Percentiles rank a stretch among this genome's conserved stretches.
Evolutionary conservation across 306 rosid species (phyloP).

Genomic region (Lablab purpureus): DNA sequence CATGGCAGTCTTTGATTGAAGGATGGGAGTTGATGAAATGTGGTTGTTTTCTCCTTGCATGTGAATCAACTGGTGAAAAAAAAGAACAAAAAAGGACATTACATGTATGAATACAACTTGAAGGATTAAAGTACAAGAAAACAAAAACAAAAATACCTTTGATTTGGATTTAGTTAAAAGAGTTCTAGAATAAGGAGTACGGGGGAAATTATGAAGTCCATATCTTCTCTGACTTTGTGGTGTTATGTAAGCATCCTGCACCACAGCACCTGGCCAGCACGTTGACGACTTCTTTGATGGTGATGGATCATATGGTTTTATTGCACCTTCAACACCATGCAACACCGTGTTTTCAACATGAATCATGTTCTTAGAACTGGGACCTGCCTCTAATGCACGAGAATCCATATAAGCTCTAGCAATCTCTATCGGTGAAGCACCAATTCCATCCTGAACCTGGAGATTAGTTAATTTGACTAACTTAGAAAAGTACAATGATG

Average conservation of each 20-base stretch:
- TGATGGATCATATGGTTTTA: conserved; percentile 59
- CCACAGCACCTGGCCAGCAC: conserved; percentile 92
- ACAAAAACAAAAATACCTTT: conserved; percentile 58
- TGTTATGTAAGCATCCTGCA: conserved; percentile 64
- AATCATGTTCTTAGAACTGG: conserved; percentile 52
- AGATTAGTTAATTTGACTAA: conserved; percentile 40
- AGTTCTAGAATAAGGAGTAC: conserved; percentile 92
- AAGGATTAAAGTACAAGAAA: conserved; percentile 38
- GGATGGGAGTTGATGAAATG: conserved; percentile 56
- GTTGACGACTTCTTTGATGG: conserved; percentile 61
- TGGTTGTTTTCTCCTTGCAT: conserved; percentile 52
- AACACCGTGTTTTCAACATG: conserved; percentile 54
- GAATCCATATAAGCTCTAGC: conserved; percentile 91
- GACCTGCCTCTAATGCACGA: conserved; percentile 63
- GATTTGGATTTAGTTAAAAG: conserved; percentile 77
- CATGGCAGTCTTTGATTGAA: conserved; percentile 55
- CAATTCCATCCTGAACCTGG: conserved; percentile 68
- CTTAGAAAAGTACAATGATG: conserved; percentile 18
- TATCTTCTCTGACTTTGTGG: conserved; percentile 74
- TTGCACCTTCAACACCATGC: conserved; percentile 54
- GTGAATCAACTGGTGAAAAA: conserved; percentile 57
- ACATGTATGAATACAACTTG: conserved; percentile 9
- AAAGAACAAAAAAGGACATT: background rate
- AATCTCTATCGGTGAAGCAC: conserved; percentile 84
- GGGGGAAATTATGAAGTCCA: conserved; percentile 73